Evolutionary conservation across 257 asterid genomes (phyloP).

Genomic region (Solanum pinnatisectum): DNA sequence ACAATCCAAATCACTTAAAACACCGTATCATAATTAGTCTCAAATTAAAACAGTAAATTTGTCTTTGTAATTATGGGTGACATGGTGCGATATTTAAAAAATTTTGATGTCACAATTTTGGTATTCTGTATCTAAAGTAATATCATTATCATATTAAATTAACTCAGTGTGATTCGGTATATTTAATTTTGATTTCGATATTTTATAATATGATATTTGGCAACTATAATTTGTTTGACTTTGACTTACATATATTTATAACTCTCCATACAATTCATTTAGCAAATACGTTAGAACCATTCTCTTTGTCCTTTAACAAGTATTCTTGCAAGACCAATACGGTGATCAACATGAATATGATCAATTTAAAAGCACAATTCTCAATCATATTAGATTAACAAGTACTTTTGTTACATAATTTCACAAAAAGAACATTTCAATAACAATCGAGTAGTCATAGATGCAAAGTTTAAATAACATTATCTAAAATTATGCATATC

Average conservation of each 20-base stretch:
- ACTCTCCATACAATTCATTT: background rate
- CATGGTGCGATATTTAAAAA: background rate
- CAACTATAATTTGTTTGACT: too few species aligned
- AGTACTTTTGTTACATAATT: too few species aligned
- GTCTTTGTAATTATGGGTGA: background rate
- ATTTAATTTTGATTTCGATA: too few species aligned
- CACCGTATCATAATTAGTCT: background rate
- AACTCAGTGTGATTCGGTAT: too few species aligned
- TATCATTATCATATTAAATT: background rate
- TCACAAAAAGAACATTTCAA: background rate
- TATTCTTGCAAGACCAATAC: background rate
- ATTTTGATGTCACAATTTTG: too few species aligned
- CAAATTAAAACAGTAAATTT: background rate
- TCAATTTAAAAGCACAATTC: background rate
- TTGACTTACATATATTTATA: too few species aligned
- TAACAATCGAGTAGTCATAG: too few species aligned
- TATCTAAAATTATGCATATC: background rate
- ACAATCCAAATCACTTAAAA: background rate
- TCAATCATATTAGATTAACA: background rate
- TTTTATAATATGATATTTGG: background rate
- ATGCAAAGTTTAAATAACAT: background rate
- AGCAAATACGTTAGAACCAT: too few species aligned
- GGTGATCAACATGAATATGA: background rate
- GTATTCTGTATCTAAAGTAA: too few species aligned
- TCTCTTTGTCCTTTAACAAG: too few species aligned